These are phyloP conservation scores for Backusella luteola DNA, from an alignment of 192 early-diverging fungal genomes.

Conservation along the genomic window DNA sequence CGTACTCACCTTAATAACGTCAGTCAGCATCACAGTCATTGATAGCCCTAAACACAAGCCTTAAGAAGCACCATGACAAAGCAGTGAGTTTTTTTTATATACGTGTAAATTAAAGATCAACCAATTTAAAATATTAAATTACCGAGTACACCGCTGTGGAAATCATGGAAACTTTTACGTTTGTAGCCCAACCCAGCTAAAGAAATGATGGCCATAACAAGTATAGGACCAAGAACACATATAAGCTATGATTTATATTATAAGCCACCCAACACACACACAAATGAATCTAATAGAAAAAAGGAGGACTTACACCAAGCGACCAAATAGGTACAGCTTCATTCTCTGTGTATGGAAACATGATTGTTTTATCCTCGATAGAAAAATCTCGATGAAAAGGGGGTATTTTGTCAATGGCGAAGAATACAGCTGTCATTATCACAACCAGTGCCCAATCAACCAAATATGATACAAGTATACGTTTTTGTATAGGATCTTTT, in stretches of 20 bases:
- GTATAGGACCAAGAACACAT: conserved; percentile 30
- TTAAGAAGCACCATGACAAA: not conserved
- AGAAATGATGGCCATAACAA: conserved; percentile 32
- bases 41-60: conserved; percentile 47
- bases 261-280: not conserved
- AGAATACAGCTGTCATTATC: conserved; percentile 54
- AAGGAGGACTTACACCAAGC: conserved; percentile 17
- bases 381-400: conserved; percentile 76
- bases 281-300: not conserved
- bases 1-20: conserved; percentile 40
- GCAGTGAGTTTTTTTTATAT: not conserved
- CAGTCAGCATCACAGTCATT: conserved; percentile 46
- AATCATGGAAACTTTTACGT: conserved; percentile 38
- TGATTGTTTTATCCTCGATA: conserved; percentile 62
- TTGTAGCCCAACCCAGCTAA: conserved; percentile 15
- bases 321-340: conserved; percentile 49
- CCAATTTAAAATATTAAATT: not conserved
- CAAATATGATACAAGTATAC: conserved; percentile 15
- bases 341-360: conserved; percentile 49
- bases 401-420: conserved; percentile 49
- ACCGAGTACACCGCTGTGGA: conserved; percentile 44
- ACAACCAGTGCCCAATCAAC: conserved; percentile 45
- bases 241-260: conserved; percentile 30
- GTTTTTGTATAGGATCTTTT: not conserved
- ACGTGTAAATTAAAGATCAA: not conserved